These are phyloP conservation scores for Fonsecaea nubica DNA, from an alignment of 2,329 filamentous ascomycete genomes.

Conservation along the genomic window DNA sequence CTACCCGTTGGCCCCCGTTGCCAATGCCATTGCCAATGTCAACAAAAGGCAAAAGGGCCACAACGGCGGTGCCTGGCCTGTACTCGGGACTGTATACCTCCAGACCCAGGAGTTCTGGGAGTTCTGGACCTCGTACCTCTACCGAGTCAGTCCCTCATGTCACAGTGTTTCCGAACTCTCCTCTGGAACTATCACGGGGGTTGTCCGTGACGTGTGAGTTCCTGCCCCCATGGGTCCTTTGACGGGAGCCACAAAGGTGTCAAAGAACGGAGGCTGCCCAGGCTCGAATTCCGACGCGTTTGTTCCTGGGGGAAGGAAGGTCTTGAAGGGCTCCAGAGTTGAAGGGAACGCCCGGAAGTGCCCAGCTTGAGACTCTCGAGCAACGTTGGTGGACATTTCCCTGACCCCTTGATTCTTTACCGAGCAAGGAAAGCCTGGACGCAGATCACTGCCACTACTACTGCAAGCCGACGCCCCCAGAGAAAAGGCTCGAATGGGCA, in stretches of 20 bases:
- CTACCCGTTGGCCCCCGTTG: neutral
- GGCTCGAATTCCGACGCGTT: neutral
- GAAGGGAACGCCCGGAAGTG: neutral
- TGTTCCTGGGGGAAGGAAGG: neutral
- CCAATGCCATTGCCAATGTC: neutral
- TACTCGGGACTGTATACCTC: neutral
- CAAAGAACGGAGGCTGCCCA: neutral
- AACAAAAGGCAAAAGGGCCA: neutral
- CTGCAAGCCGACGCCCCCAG: neutral
- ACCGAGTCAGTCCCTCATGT: neutral
- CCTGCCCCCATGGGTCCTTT: neutral
- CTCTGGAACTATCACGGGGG: neutral
- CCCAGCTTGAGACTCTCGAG: neutral
- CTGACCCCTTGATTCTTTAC: conserved; percentile 2
- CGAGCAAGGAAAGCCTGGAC: conserved; percentile 1
- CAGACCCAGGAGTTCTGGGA: neutral
- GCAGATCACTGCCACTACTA: conserved; percentile 10
- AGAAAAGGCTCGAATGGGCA: neutral
- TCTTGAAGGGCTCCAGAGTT: neutral
- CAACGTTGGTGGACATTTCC: neutral
- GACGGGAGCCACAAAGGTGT: neutral
- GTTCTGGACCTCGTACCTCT: neutral
- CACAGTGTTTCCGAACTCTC: neutral
- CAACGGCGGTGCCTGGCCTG: neutral
- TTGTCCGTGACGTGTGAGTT: neutral